Evolutionary conservation across 495 filamentous ascomycete species (phyloP), one percentile per base, ranked within the genome.

Genomic region (Penicillium cinerascens): DNA sequence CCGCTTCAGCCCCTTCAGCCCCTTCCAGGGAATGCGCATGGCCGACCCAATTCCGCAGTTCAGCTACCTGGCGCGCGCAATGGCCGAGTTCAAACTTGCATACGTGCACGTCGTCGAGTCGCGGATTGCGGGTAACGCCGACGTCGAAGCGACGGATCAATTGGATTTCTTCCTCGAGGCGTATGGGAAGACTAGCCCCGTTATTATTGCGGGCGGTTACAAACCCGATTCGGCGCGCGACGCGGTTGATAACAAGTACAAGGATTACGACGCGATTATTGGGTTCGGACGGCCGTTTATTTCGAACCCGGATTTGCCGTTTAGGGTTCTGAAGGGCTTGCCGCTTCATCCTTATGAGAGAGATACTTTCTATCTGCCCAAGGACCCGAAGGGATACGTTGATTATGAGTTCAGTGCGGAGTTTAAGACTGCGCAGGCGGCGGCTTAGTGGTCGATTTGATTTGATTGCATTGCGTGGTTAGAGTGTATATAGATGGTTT

Each of bases 11-110:
- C 88, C 87, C 3, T 91, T 70, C 65, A 80, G 72, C 47, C 62
- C 57, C 0, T 91, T 85, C 74, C 84, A 89, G 68, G 81, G 76
- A 15, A 90, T 90, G 84, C 56, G 65, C 21, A 88, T 89, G 83
- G 54, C 61, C 7, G 78, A 90, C 40, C 81, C 84, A 4, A 54
- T 78, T 4, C 77, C 82, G 11, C 83, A 89, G 58, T 91, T 86
- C 60, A 68, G 63, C 15, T 73, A 87, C 54, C 58, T 89, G 2
- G 67, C 82, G 5, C n/a, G 61, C 33, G 65, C 77, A 54, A 60
- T 86, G 22, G 76, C 75, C n/a, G 58, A 69, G 54, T 60, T 84
- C n/a, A 69, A 75, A 37, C 69, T 91, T 20, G 82, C 82, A 0
- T 91, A 84, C 63, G 51, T 87, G 25, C 88, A 91, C 61, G 15